Conservation (phyloP, 169 alveolate species). For the Besnoitia besnoiti region DNA sequence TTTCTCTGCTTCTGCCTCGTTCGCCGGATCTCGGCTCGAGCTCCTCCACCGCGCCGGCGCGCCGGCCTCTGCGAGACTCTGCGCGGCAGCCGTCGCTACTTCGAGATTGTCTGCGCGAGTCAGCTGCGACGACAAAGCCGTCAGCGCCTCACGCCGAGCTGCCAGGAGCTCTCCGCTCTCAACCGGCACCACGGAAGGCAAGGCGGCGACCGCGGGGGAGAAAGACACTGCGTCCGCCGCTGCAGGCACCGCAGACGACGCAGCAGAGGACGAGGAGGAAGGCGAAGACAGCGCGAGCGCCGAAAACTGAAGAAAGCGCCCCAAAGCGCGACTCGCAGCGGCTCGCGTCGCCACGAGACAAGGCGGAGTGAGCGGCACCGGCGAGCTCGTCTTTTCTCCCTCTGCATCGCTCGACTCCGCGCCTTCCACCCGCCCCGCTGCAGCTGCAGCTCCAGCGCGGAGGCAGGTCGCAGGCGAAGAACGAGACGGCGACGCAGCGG, state of each 20-base stretch:
- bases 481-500: background rate
- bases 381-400: background rate
- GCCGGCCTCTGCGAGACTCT: background rate
- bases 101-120: background rate
- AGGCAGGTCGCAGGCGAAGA: background rate
- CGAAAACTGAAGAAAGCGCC: background rate
- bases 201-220: background rate
- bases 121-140: background rate
- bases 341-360: background rate
- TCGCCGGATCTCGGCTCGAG: too few species aligned
- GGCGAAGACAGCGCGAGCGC: background rate
- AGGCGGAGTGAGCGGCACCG: background rate
- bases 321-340: background rate
- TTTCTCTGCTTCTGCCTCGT: too few species aligned
- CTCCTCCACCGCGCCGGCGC: background rate
- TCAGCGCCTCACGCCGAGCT: background rate
- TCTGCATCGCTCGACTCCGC: background rate
- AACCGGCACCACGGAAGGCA: background rate
- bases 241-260: background rate
- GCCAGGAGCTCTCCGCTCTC: background rate
- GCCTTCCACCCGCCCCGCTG: too few species aligned
- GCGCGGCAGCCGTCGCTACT: background rate
- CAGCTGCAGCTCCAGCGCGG: too few species aligned
- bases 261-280: background rate
- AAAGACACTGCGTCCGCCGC: background rate